Evolutionary conservation across 2,329 filamentous ascomycete species (phyloP), one percentile per base, ranked within the genome.

Genomic region (Sarocladium kiliense): DNA sequence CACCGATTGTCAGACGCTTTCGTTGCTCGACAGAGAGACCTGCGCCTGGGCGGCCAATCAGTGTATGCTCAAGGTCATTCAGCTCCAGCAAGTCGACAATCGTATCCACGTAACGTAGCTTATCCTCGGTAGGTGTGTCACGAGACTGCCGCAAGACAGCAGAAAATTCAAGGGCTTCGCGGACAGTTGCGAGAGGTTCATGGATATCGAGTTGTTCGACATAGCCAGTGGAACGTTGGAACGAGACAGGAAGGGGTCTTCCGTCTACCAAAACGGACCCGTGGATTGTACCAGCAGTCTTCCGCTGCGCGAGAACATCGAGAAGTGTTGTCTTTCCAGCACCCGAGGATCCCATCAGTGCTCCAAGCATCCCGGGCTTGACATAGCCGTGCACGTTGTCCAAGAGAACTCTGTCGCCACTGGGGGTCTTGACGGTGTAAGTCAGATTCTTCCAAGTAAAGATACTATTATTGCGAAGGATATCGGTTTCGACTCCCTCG

Each of bases 281-380:
- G 1, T 55, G 69, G 3, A 88, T 80, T 3, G 84, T 77, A 47
- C 86, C 86, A 54, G 76, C 78, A 34, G 71, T 80, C 60, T 87
- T 84, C 10, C 85, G 77, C 61, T 87, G 84, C 1, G 84, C 81
- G 2, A 89, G 71, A 0, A 85, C 87, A 66, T 89, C 87, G 14
- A 89, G 74, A 2, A 89, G 67, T 1, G 90, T 93, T 0, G 89
- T 92, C 71, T 94, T 94, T 23, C 90, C 90, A 3, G 90, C 89
- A 45, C 88, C 88, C 5, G 84, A 89, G 9, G 86, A 87, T 50
- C 90, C 90, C 77, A 94, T 89, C 3, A 94, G 73, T 0, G 89
- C 89, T 47, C 89, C 84, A 77, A 94, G 85, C n/a, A 86, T 72
- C 14, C 89, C 89, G 1, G 89, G 89, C 64, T 91, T 90, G 2